Conservation (phyloP, 2,329 filamentous ascomycete species). For the Colletotrichum neosansevieriae region DNA sequence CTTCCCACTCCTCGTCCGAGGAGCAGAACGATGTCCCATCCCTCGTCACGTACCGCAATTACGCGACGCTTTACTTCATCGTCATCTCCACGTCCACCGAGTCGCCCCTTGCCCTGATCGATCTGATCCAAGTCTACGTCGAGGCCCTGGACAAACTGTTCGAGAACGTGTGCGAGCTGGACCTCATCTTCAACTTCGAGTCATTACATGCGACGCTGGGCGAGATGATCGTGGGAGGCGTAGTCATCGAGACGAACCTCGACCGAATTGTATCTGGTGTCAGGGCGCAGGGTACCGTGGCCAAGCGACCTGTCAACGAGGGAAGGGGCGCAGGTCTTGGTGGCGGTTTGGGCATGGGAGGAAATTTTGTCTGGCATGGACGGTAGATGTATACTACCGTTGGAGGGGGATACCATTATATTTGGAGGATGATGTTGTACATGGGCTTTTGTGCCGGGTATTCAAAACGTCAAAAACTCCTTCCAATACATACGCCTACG, state of each 20-base stretch:
- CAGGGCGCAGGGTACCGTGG: constrained; percentile 79
- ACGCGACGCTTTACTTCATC: constrained; percentile 98
- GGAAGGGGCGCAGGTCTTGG: constrained; percentile 61
- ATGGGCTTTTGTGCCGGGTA: constrained; percentile 41
- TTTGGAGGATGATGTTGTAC: constrained; percentile 45
- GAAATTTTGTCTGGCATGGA: constrained; percentile 68
- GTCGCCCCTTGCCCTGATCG: constrained; percentile 92
- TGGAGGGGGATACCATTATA: constrained; percentile 29
- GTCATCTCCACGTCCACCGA: constrained; percentile 97
- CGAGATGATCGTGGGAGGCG: constrained; percentile 96
- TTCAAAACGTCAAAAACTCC: constrained; percentile 40
- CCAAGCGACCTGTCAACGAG: constrained; percentile 84
- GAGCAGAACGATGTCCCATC: constrained; percentile 90
- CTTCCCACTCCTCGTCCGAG: constrained; percentile 73
- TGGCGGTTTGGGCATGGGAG: constrained; percentile 66
- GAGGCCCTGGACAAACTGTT: constrained; percentile 95
- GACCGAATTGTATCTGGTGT: constrained; percentile 92
- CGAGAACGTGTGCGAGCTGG: constrained; percentile 98
- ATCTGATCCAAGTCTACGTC: constrained; percentile 98
- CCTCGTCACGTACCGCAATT: constrained; percentile 97
- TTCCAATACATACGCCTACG: constrained; percentile 22
- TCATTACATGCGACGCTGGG: constrained; percentile 89
- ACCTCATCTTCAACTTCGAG: constrained; percentile 99
- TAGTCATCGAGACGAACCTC: constrained; percentile 91
- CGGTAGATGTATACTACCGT: constrained; percentile 46